These are phyloP conservation scores for Spinacia oleracea DNA, from an alignment of 179 eudicot genomes.

Conservation along the genomic window DNA sequence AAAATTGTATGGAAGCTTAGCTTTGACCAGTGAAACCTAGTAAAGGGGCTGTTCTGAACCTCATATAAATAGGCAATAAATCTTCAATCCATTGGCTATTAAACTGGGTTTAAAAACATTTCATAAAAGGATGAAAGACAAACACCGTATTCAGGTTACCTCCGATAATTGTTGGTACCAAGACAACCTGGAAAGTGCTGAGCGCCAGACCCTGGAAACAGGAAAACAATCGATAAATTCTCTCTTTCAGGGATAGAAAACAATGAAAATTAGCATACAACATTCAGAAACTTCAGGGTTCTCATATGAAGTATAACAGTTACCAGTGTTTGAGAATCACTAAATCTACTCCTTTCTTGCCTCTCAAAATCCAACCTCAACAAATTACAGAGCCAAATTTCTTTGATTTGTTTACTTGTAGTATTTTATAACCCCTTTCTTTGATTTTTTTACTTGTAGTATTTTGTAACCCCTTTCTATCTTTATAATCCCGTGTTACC, in stretches of 20 bases:
- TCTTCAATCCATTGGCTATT: neutral
- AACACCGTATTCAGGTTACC: constrained; percentile 51
- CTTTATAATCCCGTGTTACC: no score
- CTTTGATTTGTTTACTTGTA: neutral
- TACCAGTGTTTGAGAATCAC: neutral
- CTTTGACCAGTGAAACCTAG: neutral
- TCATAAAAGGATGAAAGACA: constrained; percentile 9
- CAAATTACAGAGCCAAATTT: neutral
- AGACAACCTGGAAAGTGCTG: constrained; percentile 97
- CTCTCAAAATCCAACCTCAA: neutral
- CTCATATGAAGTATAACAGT: neutral
- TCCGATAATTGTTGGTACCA: constrained; percentile 87
- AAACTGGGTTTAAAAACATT: neutral
- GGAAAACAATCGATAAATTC: constrained; percentile 14
- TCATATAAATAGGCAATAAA: neutral
- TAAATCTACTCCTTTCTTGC: neutral
- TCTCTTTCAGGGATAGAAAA: neutral
- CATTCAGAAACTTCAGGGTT: neutral
- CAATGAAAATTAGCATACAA: neutral
- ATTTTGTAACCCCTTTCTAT: neutral
- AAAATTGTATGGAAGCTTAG: neutral
- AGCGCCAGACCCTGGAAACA: constrained; percentile 86
- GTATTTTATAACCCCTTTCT: neutral
- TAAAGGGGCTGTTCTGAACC: neutral
- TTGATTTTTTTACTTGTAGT: no score